phyloP scores from a whole-genome alignment of 106 monocot species.

The Narthecium ossifragum region DNA sequence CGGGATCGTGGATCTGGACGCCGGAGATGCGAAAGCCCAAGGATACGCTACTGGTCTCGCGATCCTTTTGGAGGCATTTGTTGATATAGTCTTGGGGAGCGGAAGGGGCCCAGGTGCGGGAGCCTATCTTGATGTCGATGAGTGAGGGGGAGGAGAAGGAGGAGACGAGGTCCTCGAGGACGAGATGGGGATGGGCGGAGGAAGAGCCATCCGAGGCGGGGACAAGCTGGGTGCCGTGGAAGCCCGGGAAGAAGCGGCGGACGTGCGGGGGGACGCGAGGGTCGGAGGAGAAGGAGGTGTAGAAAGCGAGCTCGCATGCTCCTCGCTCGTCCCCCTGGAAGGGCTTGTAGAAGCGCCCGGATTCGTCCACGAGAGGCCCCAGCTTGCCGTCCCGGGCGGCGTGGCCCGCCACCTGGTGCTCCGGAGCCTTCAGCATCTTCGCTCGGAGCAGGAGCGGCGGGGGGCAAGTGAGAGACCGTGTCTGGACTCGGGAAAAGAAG shows the following conservation, averaged over 20 bases:
- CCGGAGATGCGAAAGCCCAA: slow-evolving; percentile 77
- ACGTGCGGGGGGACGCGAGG: slow-evolving; percentile 29
- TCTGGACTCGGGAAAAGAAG: too few relatives aligned
- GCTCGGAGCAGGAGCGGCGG: too few relatives aligned
- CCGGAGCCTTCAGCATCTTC: slow-evolving; percentile 45
- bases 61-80: slow-evolving; percentile 57
- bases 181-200: slow-evolving; percentile 43
- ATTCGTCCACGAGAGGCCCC: slow-evolving; percentile 66
- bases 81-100: slow-evolving; percentile 36
- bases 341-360: slow-evolving; percentile 81
- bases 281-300: slow-evolving; percentile 50
- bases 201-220: slow-evolving; percentile 37
- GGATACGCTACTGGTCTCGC: slow-evolving; percentile 30
- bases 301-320: slow-evolving; percentile 53
- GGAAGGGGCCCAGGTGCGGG: slow-evolving; percentile 60
- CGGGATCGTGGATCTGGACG: slow-evolving; percentile 29
- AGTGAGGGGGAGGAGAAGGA: slow-evolving; percentile 36
- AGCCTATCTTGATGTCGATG: slow-evolving; percentile 77
- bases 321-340: slow-evolving; percentile 65
- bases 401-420: slow-evolving; percentile 87
- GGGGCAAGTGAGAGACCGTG: too few relatives aligned
- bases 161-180: slow-evolving; percentile 50
- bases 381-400: slow-evolving; percentile 26
- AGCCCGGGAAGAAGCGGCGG: slow-evolving; percentile 60
- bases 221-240: slow-evolving; percentile 53